Percentiles rank a stretch among this genome's conserved stretches.
Evolutionary conservation across 371 early-diverging fungal species (phyloP).

Genomic region (Lichtheimia ramosa): DNA sequence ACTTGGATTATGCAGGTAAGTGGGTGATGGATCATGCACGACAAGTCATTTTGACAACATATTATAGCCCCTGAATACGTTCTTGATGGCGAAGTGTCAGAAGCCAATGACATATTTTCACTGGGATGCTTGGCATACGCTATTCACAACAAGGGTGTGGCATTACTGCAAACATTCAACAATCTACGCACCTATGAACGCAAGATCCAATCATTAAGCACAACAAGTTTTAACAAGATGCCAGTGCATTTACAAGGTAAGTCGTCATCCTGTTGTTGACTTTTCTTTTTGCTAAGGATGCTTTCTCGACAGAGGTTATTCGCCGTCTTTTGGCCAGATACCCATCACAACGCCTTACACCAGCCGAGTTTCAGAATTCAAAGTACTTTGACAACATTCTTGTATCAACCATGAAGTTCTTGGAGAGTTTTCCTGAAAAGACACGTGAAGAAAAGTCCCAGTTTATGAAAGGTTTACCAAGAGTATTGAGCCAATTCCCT

Average conservation of each 20-base stretch:
- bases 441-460: slow-evolving; percentile 75
- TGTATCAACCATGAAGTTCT: slow-evolving; percentile 76
- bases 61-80: slow-evolving; percentile 75
- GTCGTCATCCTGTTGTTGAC: neutral
- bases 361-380: slow-evolving; percentile 64
- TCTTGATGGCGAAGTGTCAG: slow-evolving; percentile 52
- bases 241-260: slow-evolving; percentile 59
- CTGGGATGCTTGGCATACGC: slow-evolving; percentile 82
- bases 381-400: slow-evolving; percentile 80
- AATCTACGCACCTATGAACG: slow-evolving; percentile 70
- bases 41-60: neutral
- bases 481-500: slow-evolving; percentile 74
- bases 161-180: slow-evolving; percentile 65
- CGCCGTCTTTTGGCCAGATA: slow-evolving; percentile 52
- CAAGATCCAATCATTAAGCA: slow-evolving; percentile 50
- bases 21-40: neutral
- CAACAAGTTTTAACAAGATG: slow-evolving; percentile 42
- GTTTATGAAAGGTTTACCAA: slow-evolving; percentile 77
- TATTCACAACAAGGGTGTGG: slow-evolving; percentile 69
- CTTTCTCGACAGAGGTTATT: slow-evolving; percentile 44
- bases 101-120: slow-evolving; percentile 79
- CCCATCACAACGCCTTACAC: slow-evolving; percentile 61
- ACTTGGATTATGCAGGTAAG: slow-evolving; percentile 68
- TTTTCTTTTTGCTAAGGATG: neutral
- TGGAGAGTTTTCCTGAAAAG: slow-evolving; percentile 81